Percentiles rank a stretch among this genome's conserved stretches.
Evolutionary conservation across 352 stramenopile species (phyloP).

Genomic region (Globisporangium splendens): DNA sequence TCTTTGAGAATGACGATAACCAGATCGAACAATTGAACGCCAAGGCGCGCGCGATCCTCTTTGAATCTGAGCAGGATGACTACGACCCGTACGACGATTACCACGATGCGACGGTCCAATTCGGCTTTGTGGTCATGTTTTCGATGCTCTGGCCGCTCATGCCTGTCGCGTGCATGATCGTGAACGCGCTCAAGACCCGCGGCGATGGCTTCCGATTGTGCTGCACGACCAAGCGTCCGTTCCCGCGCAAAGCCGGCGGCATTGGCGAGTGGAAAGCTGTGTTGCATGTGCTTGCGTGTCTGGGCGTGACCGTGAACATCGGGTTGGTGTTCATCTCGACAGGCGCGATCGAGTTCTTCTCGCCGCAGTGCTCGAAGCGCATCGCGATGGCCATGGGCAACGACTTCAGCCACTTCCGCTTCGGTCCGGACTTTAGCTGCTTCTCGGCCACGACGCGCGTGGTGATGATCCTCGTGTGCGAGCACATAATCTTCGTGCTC

Average conservation of each 20-base stretch:
- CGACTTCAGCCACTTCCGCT: slow-evolving; percentile 62
- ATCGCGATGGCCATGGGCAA: slow-evolving; percentile 51
- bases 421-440: slow-evolving; percentile 73
- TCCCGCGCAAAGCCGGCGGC: slow-evolving; percentile 63
- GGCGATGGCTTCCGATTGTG: slow-evolving; percentile 75
- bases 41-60: slow-evolving; percentile 65
- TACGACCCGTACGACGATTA: slow-evolving; percentile 85
- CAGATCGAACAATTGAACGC: slow-evolving; percentile 68
- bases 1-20: slow-evolving; percentile 58
- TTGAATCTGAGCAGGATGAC: slow-evolving; percentile 69
- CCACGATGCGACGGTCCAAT: slow-evolving; percentile 77
- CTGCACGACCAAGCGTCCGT: slow-evolving; percentile 65
- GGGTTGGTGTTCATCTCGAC: slow-evolving; percentile 78
- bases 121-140: slow-evolving; percentile 86
- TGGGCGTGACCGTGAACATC: slow-evolving; percentile 74
- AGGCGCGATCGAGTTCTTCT: slow-evolving; percentile 74
- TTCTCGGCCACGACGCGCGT: slow-evolving; percentile 74
- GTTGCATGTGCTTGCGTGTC: slow-evolving; percentile 61
- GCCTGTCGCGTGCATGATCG: slow-evolving; percentile 67
- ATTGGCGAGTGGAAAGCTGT: slow-evolving; percentile 76
- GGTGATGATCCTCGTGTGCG: slow-evolving; percentile 75
- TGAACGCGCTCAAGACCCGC: slow-evolving; percentile 80
- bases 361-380: slow-evolving; percentile 37
- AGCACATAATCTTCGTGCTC: slow-evolving; percentile 52
- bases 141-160: slow-evolving; percentile 83